Evolutionary conservation across 495 filamentous ascomycete species (phyloP), one percentile per base, ranked within the genome.

Genomic region (Xylaria longipes): DNA sequence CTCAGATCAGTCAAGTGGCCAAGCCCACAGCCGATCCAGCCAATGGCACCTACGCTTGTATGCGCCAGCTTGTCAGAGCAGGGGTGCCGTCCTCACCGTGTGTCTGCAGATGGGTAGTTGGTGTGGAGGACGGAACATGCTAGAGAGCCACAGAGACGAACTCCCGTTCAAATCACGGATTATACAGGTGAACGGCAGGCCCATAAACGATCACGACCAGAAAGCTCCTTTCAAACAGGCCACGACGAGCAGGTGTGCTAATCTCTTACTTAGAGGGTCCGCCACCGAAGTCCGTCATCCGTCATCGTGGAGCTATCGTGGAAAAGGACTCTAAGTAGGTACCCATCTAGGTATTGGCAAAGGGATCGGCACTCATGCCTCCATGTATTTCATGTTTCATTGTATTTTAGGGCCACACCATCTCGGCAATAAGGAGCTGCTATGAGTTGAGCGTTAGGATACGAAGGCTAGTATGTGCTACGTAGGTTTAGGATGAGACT

Each of bases 1-100:
- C 76, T 79, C 73, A 77, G 77, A 70, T 79, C 73, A 77, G 75
- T 72, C 75, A 74, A 79, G 77, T 74, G 77, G 77, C 75, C 70
- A 70, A 72, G 69, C 75, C 73, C 72, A 76, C 75, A 67, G 65
- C 54, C 73, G 67, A 77, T 72, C 73, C 66, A 71, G 65, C 77
- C 75, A 79, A 79, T 77, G 35, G 62, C 52, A 39, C 54, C 46
- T 61, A 62, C 48, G 62, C 65, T 65, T 71, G 52, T 69, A 75
- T 77, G 77, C 77, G 77, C 77, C 75, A 76, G 73, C 74, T 75
- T 77, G 76, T 74, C 70, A 72, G 66, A 69, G 61, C 77, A 79
- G 74, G 77, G 77, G 75, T 77, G 27, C 45, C 68, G 71, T 35
- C 71, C 68, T 75, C 70, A 74, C 64, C 56, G 73, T 69, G 63